Conservation (phyloP, 805 yeast species). For the Metahyphopichia silvanorum region DNA sequence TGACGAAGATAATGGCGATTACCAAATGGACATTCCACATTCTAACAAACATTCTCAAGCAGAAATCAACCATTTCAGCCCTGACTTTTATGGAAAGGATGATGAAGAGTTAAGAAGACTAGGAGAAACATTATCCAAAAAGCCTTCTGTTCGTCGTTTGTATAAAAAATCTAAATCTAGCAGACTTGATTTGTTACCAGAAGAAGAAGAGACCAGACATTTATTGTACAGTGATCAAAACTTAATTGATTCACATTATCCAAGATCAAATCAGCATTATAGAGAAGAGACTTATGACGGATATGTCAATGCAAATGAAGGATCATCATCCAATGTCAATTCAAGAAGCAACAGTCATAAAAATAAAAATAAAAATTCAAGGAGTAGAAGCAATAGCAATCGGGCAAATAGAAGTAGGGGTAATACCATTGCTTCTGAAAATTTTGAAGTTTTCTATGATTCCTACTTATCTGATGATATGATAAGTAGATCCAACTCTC, state of each 20-base stretch:
- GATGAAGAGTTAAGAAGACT: conserved; percentile 31
- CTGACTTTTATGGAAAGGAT: conserved; percentile 12
- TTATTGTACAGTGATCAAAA: conserved; percentile 14
- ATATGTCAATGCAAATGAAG: conserved; percentile 10
- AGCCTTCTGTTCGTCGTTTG: conserved; percentile 28
- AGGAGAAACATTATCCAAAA: conserved; percentile 34
- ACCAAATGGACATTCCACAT: too few relatives aligned
- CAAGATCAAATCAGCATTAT: conserved; percentile 9
- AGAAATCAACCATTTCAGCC: background rate
- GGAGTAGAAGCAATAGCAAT: conserved; percentile 1
- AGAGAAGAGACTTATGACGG: conserved; percentile 28
- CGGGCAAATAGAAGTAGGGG: background rate
- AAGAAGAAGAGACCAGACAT: conserved; percentile 18
- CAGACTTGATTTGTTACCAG: conserved; percentile 2
- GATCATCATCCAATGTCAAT: background rate
- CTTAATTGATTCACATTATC: conserved; percentile 2
- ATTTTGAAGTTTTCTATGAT: too few relatives aligned
- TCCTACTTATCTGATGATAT: too few relatives aligned
- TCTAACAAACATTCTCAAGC: too few relatives aligned
- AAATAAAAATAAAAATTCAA: background rate
- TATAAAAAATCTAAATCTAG: conserved; percentile 5
- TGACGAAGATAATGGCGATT: background rate
- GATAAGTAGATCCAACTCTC: too few relatives aligned
- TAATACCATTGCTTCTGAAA: background rate
- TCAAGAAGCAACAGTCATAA: conserved; percentile 1